These are phyloP conservation scores for Penicillium psychrofluorescens DNA, from an alignment of 495 filamentous ascomycete genomes.

Conservation along the genomic window DNA sequence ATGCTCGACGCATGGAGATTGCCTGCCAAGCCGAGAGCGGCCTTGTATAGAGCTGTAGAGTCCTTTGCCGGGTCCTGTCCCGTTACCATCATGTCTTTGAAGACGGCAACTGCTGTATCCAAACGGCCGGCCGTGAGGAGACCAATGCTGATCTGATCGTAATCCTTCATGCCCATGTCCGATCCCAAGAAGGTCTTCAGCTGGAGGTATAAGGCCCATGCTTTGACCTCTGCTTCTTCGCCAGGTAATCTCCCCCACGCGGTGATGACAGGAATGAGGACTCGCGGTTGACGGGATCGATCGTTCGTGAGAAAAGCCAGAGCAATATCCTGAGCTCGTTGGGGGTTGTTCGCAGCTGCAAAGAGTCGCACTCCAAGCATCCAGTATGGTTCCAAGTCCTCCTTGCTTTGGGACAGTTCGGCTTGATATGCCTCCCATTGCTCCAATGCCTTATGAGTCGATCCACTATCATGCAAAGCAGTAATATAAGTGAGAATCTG, in stretches of 20 bases:
- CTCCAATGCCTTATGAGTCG: slow-evolving; percentile 51
- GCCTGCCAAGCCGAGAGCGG: slow-evolving; percentile 33
- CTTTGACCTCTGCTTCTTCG: slow-evolving; percentile 40
- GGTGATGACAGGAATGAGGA: slow-evolving; percentile 59
- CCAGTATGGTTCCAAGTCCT: slow-evolving; percentile 51
- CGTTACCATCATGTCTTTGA: slow-evolving; percentile 80
- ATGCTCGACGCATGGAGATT: slow-evolving; percentile 42
- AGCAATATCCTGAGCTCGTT: slow-evolving; percentile 57
- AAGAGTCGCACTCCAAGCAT: slow-evolving; percentile 64
- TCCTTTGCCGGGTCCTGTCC: slow-evolving; percentile 42
- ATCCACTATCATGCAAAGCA: slow-evolving; percentile 53
- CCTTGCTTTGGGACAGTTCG: slow-evolving; percentile 44
- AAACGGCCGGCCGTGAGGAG: slow-evolving; percentile 53
- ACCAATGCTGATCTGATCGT: slow-evolving; percentile 57
- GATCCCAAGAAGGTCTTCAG: slow-evolving; percentile 52
- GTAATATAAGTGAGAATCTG: slow-evolving; percentile 61
- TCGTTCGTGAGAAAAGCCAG: slow-evolving; percentile 48
- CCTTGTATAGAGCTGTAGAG: slow-evolving; percentile 41
- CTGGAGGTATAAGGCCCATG: slow-evolving; percentile 61
- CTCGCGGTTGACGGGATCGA: slow-evolving; percentile 44
- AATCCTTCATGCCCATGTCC: slow-evolving; percentile 65
- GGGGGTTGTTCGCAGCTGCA: slow-evolving; percentile 48
- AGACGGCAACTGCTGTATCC: slow-evolving; percentile 61
- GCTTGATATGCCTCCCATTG: slow-evolving; percentile 55
- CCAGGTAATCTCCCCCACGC: slow-evolving; percentile 28